These are phyloP conservation scores for Terfezia claveryi DNA, from an alignment of 495 filamentous ascomycete species.

Conservation along the genomic window DNA sequence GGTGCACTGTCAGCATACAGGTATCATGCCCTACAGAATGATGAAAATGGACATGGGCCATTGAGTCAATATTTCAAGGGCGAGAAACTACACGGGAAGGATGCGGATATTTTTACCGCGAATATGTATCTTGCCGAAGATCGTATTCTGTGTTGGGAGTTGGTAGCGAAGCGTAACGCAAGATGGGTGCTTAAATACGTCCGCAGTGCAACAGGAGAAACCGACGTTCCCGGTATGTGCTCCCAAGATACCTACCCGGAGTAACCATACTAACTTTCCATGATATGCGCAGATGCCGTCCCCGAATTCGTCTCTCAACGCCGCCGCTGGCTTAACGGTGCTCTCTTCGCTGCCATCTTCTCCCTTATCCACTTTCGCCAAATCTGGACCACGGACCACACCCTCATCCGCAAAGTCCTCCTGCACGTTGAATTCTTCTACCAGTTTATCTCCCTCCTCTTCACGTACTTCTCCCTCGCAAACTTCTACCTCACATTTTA, in stretches of 20 bases:
- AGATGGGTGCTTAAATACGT: slow-evolving; percentile 97
- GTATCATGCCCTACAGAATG: slow-evolving; percentile 93
- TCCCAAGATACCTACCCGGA: background rate
- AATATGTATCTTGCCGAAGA: slow-evolving; percentile 99
- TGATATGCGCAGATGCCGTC: slow-evolving; percentile 32
- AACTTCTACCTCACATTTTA: slow-evolving; percentile 99
- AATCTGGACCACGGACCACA: slow-evolving; percentile 89
- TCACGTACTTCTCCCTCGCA: slow-evolving; percentile 94
- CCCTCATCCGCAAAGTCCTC: slow-evolving; percentile 64
- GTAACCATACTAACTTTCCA: slow-evolving; percentile 4
- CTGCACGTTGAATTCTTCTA: slow-evolving; percentile 93
- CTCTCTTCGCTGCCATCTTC: slow-evolving; percentile 96
- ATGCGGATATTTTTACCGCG: slow-evolving; percentile 94
- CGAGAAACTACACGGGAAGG: slow-evolving; percentile 86
- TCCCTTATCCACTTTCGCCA: slow-evolving; percentile 86
- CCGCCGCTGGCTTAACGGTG: slow-evolving; percentile 91
- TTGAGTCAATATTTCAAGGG: slow-evolving; percentile 99
- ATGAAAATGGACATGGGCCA: slow-evolving; percentile 83
- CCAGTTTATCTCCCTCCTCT: slow-evolving; percentile 70
- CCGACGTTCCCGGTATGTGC: slow-evolving; percentile 72
- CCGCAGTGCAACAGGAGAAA: slow-evolving; percentile 83
- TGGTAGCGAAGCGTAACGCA: slow-evolving; percentile 86
- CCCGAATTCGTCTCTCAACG: slow-evolving; percentile 94
- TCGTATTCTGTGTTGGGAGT: slow-evolving; percentile 96
- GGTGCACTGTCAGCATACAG: slow-evolving; percentile 89